These are phyloP conservation scores for Albizia julibrissin DNA, from an alignment of 306 rosid genomes.

Conservation along the genomic window DNA sequence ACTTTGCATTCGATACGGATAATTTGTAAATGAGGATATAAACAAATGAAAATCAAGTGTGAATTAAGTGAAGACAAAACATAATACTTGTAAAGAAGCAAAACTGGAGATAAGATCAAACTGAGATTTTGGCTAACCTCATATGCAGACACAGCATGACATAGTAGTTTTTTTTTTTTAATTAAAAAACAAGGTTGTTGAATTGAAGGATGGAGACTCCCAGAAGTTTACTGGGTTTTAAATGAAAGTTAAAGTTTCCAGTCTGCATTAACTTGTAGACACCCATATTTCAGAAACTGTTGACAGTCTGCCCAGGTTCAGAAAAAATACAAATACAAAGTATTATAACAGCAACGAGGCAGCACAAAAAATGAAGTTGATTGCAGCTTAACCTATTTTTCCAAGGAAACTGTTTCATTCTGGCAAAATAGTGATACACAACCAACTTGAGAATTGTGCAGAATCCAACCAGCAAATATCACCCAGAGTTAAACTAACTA, in stretches of 20 bases:
- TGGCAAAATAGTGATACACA: conserved; percentile 5
- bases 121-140: too few relatives aligned
- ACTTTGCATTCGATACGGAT: background rate
- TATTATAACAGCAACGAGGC: background rate
- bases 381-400: background rate
- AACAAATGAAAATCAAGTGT: background rate
- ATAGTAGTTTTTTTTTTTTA: too few relatives aligned
- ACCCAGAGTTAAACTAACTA: background rate
- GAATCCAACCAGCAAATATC: background rate
- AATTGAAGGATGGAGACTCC: background rate
- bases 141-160: too few relatives aligned
- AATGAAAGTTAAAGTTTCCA: background rate
- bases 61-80: background rate
- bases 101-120: too few relatives aligned
- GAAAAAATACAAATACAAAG: background rate
- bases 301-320: background rate
- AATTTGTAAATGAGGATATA: background rate
- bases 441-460: conserved; percentile 15
- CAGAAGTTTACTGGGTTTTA: background rate
- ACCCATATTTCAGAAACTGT: background rate
- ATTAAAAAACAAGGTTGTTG: too few relatives aligned
- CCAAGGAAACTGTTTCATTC: background rate
- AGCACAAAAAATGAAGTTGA: background rate
- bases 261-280: background rate
- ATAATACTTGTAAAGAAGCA: background rate